phyloP scores from a whole-genome alignment of 805 yeast species.

The Ogataea ganodermae region DNA sequence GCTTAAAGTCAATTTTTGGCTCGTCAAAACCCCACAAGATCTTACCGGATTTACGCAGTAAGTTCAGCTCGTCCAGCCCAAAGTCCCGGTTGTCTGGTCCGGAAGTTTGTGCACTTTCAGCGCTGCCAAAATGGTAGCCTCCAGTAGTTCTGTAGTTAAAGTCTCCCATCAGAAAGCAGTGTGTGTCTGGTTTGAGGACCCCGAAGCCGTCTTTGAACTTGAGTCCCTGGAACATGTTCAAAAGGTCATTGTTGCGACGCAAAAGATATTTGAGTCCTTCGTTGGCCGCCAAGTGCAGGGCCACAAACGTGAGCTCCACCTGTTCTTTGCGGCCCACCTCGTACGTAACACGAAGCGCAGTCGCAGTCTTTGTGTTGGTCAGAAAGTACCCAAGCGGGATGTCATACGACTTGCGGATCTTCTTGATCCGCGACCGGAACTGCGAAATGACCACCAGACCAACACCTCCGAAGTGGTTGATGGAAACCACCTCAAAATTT shows the following conservation, averaged over 20 bases:
- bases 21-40: constrained; percentile 69
- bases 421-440: constrained; percentile 28
- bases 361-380: constrained; percentile 76
- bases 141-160: constrained; percentile 68
- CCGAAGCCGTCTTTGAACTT: constrained; percentile 61
- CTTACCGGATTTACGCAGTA: constrained; percentile 42
- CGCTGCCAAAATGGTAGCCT: constrained; percentile 15
- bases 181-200: constrained; percentile 52
- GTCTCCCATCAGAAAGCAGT: constrained; percentile 80
- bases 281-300: constrained; percentile 75
- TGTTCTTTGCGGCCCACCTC: constrained; percentile 21
- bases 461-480: constrained; percentile 56
- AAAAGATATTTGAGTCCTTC: constrained; percentile 57
- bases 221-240: constrained; percentile 50
- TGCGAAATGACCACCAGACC: constrained; percentile 55
- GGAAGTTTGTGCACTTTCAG: neutral
- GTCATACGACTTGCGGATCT: constrained; percentile 26
- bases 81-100: constrained; percentile 19
- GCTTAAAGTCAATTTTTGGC: constrained; percentile 63
- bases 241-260: constrained; percentile 55
- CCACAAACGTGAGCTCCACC: constrained; percentile 58
- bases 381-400: constrained; percentile 57
- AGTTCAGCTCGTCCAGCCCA: constrained; percentile 51
- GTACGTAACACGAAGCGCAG: constrained; percentile 54
- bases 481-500: constrained; percentile 44